Percentiles rank a stretch among this genome's conserved stretches.
Evolutionary conservation across 768 basidiomycete species (phyloP).

Genomic region (Phlebiopsis flavidoalba): DNA sequence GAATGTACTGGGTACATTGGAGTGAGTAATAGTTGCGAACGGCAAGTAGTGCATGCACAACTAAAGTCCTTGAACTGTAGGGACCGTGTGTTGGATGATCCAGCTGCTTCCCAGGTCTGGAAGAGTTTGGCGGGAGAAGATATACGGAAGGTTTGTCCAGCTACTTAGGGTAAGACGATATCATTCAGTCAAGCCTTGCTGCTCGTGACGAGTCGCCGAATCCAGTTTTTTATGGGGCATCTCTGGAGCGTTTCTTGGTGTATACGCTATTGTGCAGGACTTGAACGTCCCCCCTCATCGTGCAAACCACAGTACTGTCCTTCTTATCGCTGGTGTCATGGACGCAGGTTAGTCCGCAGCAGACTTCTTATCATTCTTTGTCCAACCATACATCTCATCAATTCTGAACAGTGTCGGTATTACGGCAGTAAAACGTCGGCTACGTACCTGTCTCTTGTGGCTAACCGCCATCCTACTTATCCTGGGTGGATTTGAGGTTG

Average conservation of each 20-base stretch:
- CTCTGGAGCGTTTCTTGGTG: conserved; percentile 56
- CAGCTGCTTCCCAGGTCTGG: conserved; percentile 67
- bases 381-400: not conserved
- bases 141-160: conserved; percentile 66
- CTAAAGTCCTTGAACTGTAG: conserved; percentile 24
- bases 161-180: conserved; percentile 47
- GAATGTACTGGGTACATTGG: conserved; percentile 22
- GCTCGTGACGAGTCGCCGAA: not conserved
- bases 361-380: not conserved
- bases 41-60: not conserved
- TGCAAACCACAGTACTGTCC: conserved; percentile 64
- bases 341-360: conserved; percentile 43
- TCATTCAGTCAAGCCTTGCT: too few species aligned
- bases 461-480: conserved; percentile 35
- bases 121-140: conserved; percentile 66
- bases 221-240: conserved; percentile 57
- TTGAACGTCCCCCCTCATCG: conserved; percentile 69
- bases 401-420: conserved; percentile 52
- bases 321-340: conserved; percentile 56
- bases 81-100: conserved; percentile 60
- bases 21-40: conserved; percentile 7
- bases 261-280: conserved; percentile 58
- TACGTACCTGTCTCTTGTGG: conserved; percentile 28
- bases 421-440: conserved; percentile 47
- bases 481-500: conserved; percentile 53